These are phyloP conservation scores for Senna tora DNA, from an alignment of 306 rosid genomes.

Conservation along the genomic window DNA sequence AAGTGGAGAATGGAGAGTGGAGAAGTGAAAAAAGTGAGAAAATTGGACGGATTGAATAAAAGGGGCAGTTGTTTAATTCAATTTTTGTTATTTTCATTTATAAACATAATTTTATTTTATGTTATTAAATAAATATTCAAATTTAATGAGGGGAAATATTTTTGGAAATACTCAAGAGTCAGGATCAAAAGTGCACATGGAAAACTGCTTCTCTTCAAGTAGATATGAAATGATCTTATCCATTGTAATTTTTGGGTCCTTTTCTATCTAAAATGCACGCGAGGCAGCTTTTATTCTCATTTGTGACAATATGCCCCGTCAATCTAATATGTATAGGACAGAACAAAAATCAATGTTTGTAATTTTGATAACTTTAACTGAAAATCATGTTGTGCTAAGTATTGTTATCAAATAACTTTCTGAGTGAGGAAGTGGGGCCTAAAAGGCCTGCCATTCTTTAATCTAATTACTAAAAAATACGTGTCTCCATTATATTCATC, in stretches of 20 bases:
- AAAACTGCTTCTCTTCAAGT: slow-evolving; percentile 12
- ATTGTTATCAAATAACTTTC: slow-evolving; percentile 5
- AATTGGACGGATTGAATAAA: neutral
- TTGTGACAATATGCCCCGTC: neutral
- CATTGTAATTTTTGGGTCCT: neutral
- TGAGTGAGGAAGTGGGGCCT: neutral
- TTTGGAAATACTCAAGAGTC: neutral
- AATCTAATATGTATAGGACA: slow-evolving; percentile 5
- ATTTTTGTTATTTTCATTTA: neutral
- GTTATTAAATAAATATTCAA: neutral
- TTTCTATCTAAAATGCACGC: no score
- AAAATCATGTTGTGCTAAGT: neutral
- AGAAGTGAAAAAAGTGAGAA: slow-evolving; percentile 22
- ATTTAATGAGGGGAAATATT: neutral
- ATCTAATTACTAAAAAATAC: neutral
- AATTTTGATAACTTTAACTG: neutral
- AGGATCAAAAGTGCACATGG: neutral
- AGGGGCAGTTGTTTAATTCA: neutral
- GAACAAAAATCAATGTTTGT: slow-evolving; percentile 5
- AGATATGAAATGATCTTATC: neutral
- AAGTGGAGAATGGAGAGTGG: slow-evolving; percentile 8
- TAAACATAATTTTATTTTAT: neutral
- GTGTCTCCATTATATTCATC: slow-evolving; percentile 9
- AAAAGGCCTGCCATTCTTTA: neutral
- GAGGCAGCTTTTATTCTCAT: no score